Percentiles rank a stretch among this genome's conserved stretches.
Conservation (phyloP, 1,139 yeast genomes). For the Yamadazyma pseudoaaseri region DNA sequence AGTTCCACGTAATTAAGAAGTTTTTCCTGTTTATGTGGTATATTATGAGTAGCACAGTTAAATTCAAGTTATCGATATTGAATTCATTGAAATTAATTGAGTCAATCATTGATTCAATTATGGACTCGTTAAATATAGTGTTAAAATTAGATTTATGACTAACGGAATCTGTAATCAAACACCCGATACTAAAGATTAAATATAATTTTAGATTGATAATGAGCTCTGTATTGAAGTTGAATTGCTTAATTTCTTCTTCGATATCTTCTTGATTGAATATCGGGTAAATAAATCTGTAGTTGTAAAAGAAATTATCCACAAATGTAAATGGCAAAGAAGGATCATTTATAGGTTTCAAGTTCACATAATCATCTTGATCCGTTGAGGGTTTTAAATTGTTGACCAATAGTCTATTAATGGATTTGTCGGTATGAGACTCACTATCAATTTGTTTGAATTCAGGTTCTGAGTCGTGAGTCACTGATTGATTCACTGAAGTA, state of each 20-base stretch:
- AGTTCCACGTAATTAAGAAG: constrained; percentile 31
- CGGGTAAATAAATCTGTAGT: constrained; percentile 37
- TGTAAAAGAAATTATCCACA: constrained; percentile 35
- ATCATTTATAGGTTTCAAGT: constrained; percentile 29
- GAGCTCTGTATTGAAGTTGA: constrained; percentile 34
- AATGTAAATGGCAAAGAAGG: constrained; percentile 30
- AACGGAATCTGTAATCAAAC: constrained; percentile 34
- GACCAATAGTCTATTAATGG: constrained; percentile 2
- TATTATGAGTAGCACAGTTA: constrained; percentile 31
- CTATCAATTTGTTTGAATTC: constrained; percentile 3
- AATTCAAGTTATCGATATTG: constrained; percentile 20
- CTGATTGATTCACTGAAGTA: neutral
- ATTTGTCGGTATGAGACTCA: neutral
- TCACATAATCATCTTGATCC: constrained; percentile 34
- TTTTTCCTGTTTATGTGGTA: constrained; percentile 30
- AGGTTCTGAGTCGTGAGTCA: neutral
- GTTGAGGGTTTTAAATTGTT: neutral
- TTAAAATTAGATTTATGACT: constrained; percentile 21
- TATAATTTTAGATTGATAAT: constrained; percentile 39
- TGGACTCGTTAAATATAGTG: constrained; percentile 30
- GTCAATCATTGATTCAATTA: constrained; percentile 34
- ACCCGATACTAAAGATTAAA: constrained; percentile 40
- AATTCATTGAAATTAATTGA: constrained; percentile 25
- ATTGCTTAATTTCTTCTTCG: constrained; percentile 19
- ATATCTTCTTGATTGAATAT: constrained; percentile 27